Percentiles rank a stretch among this genome's conserved stretches.
phyloP scores from a whole-genome alignment of 192 early-diverging fungal species.

The Pilaira anomala region DNA sequence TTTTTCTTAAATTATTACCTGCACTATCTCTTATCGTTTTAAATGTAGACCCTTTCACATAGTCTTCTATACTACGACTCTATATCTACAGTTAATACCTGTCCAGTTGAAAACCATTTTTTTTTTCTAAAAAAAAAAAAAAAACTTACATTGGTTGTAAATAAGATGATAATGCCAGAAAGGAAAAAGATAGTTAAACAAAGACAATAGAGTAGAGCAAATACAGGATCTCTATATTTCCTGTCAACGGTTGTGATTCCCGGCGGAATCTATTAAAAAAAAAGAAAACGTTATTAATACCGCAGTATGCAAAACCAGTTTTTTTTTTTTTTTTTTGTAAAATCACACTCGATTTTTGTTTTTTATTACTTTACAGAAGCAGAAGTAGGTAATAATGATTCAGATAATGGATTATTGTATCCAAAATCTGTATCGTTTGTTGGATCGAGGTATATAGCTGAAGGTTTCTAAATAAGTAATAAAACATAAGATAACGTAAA shows the following conservation, averaged over 20 bases:
- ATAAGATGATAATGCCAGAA: slow-evolving; percentile 44
- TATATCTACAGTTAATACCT: not conserved
- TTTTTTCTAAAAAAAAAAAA: not conserved
- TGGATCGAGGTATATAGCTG: slow-evolving; percentile 52
- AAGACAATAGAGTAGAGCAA: slow-evolving; percentile 41
- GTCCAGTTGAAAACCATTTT: not conserved
- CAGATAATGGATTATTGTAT: slow-evolving; percentile 38
- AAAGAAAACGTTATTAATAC: too few species aligned
- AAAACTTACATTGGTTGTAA: slow-evolving; percentile 50
- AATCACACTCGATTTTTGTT: too few species aligned
- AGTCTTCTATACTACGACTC: slow-evolving; percentile 28
- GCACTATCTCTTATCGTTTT: slow-evolving; percentile 45
- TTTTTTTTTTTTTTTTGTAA: too few species aligned
- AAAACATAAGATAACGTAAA: not conserved
- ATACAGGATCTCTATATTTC: slow-evolving; percentile 50
- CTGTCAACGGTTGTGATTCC: slow-evolving; percentile 43
- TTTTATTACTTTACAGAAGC: slow-evolving; percentile 35
- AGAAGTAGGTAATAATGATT: slow-evolving; percentile 45
- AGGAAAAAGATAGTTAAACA: slow-evolving; percentile 34
- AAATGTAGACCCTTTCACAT: slow-evolving; percentile 34
- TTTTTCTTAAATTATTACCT: slow-evolving; percentile 28
- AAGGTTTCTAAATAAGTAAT: slow-evolving; percentile 40
- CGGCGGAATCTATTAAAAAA: slow-evolving; percentile 25
- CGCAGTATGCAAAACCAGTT: too few species aligned
- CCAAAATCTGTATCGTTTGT: slow-evolving; percentile 35